Evolutionary conservation across 805 yeast genomes (phyloP), one percentile per base, ranked within the genome.

Genomic region (Priceomyces haplophilus): DNA sequence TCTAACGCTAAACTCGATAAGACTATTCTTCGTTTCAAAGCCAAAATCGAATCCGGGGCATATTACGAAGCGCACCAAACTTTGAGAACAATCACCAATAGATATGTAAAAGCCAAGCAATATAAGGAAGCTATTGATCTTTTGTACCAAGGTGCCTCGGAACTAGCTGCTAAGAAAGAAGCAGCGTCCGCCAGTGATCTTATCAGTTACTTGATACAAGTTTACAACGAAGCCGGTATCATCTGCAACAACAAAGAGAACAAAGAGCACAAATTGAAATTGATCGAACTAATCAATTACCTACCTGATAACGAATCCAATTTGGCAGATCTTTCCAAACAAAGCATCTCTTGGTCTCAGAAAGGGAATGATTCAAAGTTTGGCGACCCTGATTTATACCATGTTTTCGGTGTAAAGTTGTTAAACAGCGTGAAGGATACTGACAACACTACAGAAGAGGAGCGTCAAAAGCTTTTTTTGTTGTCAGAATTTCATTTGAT

Each of bases 61-160:
- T 88, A 75, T 66, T 91, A 91, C 60, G 99, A 93, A 60, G 98
- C 98, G 0, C 97, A 91, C 61, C 98, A 93, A 63, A 90, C 96
- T 0, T 74, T 93, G 40, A 73, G 97, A 56, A 88, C 98, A 4
- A 85, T 91, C 41, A 86, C 87, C 33, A 89, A 89, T 51, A 75
- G 99, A 58, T 85, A 86, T 56, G 83, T 85, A 34, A 79, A 86
- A 49, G 59, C 81, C 18, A 79, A 80, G 46, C 79, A 83, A 45
- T 87, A 76, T 59, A 67, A 64, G 2, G 83, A 84, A 31, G 96
- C 97, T 7, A 73, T 80, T 40, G 89, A 85, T 38, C 66, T 89
- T 43, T 72, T 91, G 24, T 79, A 79, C 53, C 80, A 81, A 51
- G 90, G 91, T 33, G 76, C 95, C 0, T 67, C 78, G 46, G 78